phyloP scores from a whole-genome alignment of 139 green algal species.

The Eudorina sp. region DNA sequence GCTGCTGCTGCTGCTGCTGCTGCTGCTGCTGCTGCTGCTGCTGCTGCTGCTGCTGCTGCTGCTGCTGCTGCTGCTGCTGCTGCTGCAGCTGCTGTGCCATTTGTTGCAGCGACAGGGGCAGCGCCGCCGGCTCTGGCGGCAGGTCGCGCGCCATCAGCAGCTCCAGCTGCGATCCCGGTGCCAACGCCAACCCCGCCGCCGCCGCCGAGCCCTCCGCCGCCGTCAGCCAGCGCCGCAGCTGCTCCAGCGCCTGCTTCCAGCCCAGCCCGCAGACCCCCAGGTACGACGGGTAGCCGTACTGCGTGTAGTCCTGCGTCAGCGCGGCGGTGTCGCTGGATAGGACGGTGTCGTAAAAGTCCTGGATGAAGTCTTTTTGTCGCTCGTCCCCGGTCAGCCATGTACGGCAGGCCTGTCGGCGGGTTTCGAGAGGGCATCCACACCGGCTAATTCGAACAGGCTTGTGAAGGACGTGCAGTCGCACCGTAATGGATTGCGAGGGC shows the following conservation, averaged over 20 bases:
- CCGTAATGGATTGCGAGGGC: too few species aligned
- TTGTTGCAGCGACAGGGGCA: too few species aligned
- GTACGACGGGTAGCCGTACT: slow-evolving; percentile 4
- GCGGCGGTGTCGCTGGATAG: not conserved
- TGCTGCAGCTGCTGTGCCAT: not conserved
- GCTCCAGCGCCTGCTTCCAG: slow-evolving; percentile 18
- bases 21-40: not conserved
- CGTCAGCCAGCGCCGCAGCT: not conserved
- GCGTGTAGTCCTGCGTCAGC: not conserved
- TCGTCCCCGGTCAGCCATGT: not conserved
- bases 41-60: not conserved
- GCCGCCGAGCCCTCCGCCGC: not conserved
- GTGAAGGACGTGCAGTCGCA: too few species aligned
- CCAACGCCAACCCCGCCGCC: not conserved
- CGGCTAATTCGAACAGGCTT: too few species aligned
- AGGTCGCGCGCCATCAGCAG: not conserved
- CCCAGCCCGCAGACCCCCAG: slow-evolving; percentile 13
- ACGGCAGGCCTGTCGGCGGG: not conserved
- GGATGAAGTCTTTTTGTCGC: not conserved
- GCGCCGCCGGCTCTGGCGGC: not conserved
- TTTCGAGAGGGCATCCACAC: too few species aligned
- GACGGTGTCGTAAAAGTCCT: not conserved
- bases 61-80: not conserved
- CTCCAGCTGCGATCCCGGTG: too few species aligned
- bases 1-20: not conserved